A percentile compares a stretch with the other conserved stretches of the same genome.
Conservation (phyloP, 495 filamentous ascomycete genomes). For the Trichoderma virens region DNA sequence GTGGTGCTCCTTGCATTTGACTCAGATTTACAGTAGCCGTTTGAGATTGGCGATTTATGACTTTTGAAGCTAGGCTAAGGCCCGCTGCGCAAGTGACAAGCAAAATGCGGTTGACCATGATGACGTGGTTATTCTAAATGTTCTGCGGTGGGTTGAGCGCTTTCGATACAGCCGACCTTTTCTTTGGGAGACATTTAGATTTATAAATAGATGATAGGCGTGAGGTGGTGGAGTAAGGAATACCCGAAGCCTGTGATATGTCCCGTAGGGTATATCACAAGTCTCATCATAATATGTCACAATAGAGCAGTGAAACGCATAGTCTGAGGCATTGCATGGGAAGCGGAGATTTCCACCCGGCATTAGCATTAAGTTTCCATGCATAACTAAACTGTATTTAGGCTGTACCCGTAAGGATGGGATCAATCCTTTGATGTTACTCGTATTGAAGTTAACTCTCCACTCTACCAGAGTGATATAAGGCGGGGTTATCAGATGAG, state of each 20-base stretch:
- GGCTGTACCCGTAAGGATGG: neutral
- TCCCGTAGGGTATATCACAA: too few species aligned
- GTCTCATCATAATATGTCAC: too few species aligned
- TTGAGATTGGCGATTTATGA: neutral
- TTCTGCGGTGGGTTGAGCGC: too few species aligned
- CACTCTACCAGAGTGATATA: neutral
- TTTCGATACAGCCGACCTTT: too few species aligned
- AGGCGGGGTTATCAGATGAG: neutral
- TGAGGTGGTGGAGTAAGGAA: too few species aligned
- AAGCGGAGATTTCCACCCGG: too few species aligned
- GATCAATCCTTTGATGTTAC: neutral
- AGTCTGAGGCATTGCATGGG: too few species aligned
- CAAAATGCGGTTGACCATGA: neutral
- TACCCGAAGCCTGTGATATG: too few species aligned
- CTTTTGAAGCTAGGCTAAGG: neutral
- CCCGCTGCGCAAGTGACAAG: neutral
- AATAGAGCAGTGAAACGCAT: too few species aligned
- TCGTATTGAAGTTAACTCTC: neutral
- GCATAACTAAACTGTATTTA: neutral
- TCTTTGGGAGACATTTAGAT: too few species aligned
- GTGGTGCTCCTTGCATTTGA: neutral
- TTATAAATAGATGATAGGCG: too few species aligned
- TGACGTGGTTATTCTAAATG: neutral
- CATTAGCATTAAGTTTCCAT: neutral
- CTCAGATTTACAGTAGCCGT: neutral